phyloP scores from a whole-genome alignment of 345 rosid genomes.

The Geranium rotundifolium region DNA sequence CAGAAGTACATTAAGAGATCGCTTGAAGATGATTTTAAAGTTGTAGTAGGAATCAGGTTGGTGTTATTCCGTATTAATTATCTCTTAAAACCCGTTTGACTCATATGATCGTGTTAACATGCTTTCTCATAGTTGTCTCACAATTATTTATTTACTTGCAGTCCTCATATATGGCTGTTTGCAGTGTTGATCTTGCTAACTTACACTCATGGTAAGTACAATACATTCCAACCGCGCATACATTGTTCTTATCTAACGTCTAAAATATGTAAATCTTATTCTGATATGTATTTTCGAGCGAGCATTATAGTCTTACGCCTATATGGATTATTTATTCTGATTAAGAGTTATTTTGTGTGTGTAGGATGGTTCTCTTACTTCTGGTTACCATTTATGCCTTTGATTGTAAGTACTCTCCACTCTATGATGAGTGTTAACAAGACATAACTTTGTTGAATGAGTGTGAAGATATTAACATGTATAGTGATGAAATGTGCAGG shows the following conservation, averaged over 20 bases:
- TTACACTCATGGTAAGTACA: conserved; percentile 57
- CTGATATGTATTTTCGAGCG: background rate
- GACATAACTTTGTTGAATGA: too few relatives aligned
- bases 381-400: conserved; percentile 81
- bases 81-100: background rate
- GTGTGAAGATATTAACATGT: background rate
- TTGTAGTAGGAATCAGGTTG: conserved; percentile 80
- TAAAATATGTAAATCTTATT: background rate
- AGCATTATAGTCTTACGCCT: too few relatives aligned
- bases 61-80: background rate
- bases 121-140: background rate
- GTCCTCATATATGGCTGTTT: conserved; percentile 68
- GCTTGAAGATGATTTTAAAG: conserved; percentile 78
- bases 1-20: conserved; percentile 78
- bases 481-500: conserved; percentile 23
- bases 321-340: background rate
- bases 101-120: background rate
- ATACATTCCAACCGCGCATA: background rate
- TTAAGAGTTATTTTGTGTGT: background rate
- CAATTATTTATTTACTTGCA: conserved; percentile 21
- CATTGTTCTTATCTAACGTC: too few relatives aligned
- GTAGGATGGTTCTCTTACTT: conserved; percentile 61
- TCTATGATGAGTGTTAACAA: too few relatives aligned
- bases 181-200: conserved; percentile 64
- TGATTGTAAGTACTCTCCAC: conserved; percentile 46